Percentiles rank a stretch among this genome's conserved stretches.
These are phyloP conservation scores for Typha latifolia DNA, from an alignment of 176 grass and related monocot genomes.

Conservation along the genomic window DNA sequence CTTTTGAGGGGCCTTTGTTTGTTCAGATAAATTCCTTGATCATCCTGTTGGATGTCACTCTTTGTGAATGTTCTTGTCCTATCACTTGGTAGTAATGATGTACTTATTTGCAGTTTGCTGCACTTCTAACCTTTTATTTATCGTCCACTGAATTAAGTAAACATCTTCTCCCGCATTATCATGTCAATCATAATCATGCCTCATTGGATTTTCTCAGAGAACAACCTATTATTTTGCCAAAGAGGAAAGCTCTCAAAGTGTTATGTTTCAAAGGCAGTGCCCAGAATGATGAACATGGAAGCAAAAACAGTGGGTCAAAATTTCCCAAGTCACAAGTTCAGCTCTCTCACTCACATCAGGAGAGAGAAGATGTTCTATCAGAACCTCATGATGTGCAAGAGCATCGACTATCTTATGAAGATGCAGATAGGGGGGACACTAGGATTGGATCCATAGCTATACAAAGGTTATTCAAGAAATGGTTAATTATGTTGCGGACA, in stretches of 20 bases:
- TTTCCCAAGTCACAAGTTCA: constrained; percentile 18
- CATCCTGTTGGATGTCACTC: no score
- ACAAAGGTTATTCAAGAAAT: constrained; percentile 14
- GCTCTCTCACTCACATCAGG: constrained; percentile 10
- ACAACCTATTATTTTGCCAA: background rate
- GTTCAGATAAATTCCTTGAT: no score
- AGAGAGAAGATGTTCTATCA: constrained; percentile 17
- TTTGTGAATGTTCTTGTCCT: no score
- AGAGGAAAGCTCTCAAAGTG: constrained; percentile 17
- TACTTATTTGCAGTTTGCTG: no score
- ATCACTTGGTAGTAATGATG: no score
- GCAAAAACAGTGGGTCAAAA: constrained; percentile 8
- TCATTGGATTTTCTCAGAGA: background rate
- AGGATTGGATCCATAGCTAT: constrained; percentile 21
- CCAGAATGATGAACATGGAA: constrained; percentile 11
- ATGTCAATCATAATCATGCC: background rate
- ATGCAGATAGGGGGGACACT: constrained; percentile 1
- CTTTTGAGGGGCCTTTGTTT: no score
- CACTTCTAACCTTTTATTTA: no score
- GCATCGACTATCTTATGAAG: constrained; percentile 4
- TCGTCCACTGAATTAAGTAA: background rate
- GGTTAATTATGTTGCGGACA: constrained; percentile 20
- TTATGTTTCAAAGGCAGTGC: constrained; percentile 22
- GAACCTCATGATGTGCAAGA: constrained; percentile 20
- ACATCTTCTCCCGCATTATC: background rate